Conservation (phyloP, 495 filamentous ascomycete species). For the Evernia prunastri region DNA sequence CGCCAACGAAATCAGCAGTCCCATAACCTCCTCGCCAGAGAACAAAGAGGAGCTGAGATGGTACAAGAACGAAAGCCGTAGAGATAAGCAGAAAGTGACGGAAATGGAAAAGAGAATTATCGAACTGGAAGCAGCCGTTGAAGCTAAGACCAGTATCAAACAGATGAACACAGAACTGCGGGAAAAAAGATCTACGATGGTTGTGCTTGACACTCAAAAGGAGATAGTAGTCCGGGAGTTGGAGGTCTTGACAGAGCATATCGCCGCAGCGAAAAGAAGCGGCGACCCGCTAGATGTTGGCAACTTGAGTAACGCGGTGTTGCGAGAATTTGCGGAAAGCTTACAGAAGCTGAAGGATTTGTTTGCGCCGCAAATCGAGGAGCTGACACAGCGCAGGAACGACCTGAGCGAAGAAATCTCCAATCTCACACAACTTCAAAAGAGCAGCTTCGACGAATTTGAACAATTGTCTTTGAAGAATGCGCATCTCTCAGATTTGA, state of each 20-base stretch:
- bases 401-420: constrained; percentile 75
- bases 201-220: constrained; percentile 87
- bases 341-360: constrained; percentile 79
- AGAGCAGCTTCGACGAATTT: constrained; percentile 89
- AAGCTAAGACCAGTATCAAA: constrained; percentile 70
- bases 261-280: constrained; percentile 60
- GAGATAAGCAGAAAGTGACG: constrained; percentile 69
- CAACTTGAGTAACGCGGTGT: constrained; percentile 73
- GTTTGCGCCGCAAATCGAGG: constrained; percentile 71
- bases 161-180: constrained; percentile 77
- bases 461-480: constrained; percentile 92
- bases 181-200: constrained; percentile 93
- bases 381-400: constrained; percentile 74
- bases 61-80: constrained; percentile 70
- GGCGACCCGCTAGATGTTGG: constrained; percentile 60
- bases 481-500: constrained; percentile 83
- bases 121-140: constrained; percentile 70
- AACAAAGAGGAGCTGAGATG: constrained; percentile 63
- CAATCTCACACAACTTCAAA: constrained; percentile 70
- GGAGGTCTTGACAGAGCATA: constrained; percentile 73
- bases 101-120: constrained; percentile 73
- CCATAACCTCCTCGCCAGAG: constrained; percentile 56
- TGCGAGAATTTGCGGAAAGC: constrained; percentile 82
- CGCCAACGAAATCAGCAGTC: constrained; percentile 64
- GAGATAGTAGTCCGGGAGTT: constrained; percentile 93